phyloP scores from a whole-genome alignment of 2,329 filamentous ascomycete genomes.

The Simplicillium sp. region DNA sequence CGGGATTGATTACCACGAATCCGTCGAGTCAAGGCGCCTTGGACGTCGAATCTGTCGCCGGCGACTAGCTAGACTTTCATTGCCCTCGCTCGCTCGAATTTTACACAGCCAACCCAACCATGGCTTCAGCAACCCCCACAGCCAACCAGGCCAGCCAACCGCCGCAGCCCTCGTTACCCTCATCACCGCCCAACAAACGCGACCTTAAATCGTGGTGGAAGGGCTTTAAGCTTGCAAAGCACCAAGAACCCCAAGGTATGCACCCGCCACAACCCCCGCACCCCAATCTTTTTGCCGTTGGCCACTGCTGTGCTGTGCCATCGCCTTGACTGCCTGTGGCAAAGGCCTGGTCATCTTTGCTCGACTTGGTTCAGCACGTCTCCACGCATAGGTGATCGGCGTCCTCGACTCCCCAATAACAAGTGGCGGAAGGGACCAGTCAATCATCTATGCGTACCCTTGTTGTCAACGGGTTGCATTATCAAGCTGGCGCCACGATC shows the following conservation, averaged over 20 bases:
- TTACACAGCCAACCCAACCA: constrained; percentile 9
- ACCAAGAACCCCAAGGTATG: constrained; percentile 46
- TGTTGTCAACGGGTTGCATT: background rate
- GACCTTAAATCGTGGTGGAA: constrained; percentile 97
- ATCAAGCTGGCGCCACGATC: background rate
- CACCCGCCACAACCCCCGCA: background rate
- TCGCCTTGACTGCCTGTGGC: no score
- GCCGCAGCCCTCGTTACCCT: constrained; percentile 19
- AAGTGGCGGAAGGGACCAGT: no score
- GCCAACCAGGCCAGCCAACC: constrained; percentile 21
- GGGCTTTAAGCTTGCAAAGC: constrained; percentile 68
- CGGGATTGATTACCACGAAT: no score
- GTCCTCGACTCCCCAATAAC: no score
- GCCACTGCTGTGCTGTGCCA: no score
- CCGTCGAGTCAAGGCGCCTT: no score
- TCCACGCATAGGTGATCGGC: no score
- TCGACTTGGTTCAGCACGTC: background rate
- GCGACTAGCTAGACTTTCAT: no score
- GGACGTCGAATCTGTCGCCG: no score
- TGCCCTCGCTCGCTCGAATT: no score
- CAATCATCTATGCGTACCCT: background rate
- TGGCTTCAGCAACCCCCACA: constrained; percentile 26
- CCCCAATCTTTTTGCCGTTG: no score
- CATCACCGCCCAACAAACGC: constrained; percentile 72
- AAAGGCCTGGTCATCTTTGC: background rate